Conservation (phyloP, 768 basidiomycete genomes). For the Pleurotus djamor region DNA sequence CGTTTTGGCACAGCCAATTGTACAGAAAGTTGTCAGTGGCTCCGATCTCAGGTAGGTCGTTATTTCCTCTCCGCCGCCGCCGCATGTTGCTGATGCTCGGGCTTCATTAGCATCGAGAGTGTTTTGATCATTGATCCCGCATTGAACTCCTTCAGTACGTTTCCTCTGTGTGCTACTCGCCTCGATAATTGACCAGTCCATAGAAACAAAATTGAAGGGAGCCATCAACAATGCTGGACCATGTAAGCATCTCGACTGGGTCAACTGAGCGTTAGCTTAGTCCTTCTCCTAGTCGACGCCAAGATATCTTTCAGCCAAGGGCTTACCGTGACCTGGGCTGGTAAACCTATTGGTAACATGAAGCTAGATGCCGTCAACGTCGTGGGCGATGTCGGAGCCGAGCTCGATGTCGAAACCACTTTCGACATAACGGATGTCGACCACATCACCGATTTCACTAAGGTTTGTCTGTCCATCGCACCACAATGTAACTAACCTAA, state of each 20-base stretch:
- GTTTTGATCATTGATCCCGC: constrained; percentile 61
- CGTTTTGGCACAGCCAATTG: constrained; percentile 69
- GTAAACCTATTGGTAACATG: constrained; percentile 54
- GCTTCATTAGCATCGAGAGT: constrained; percentile 43
- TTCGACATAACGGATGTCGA: constrained; percentile 59
- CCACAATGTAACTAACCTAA: neutral
- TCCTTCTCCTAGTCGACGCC: constrained; percentile 52
- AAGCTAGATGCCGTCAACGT: constrained; percentile 59
- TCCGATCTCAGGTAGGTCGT: constrained; percentile 48
- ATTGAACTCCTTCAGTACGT: constrained; percentile 55
- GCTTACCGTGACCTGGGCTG: constrained; percentile 59
- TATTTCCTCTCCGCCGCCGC: no score
- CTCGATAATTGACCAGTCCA: neutral
- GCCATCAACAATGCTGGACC: constrained; percentile 70
- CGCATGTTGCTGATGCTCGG: neutral
- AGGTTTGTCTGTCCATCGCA: constrained; percentile 27
- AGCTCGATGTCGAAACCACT: constrained; percentile 47
- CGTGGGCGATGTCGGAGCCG: constrained; percentile 61
- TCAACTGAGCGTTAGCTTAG: constrained; percentile 3
- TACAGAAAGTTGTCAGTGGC: constrained; percentile 65
- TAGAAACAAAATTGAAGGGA: constrained; percentile 54
- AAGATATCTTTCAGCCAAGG: constrained; percentile 64
- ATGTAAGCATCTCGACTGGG: constrained; percentile 39
- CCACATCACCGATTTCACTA: constrained; percentile 63
- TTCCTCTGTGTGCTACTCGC: neutral